phyloP scores from a whole-genome alignment of 345 rosid genomes.

The Firmiana major region DNA sequence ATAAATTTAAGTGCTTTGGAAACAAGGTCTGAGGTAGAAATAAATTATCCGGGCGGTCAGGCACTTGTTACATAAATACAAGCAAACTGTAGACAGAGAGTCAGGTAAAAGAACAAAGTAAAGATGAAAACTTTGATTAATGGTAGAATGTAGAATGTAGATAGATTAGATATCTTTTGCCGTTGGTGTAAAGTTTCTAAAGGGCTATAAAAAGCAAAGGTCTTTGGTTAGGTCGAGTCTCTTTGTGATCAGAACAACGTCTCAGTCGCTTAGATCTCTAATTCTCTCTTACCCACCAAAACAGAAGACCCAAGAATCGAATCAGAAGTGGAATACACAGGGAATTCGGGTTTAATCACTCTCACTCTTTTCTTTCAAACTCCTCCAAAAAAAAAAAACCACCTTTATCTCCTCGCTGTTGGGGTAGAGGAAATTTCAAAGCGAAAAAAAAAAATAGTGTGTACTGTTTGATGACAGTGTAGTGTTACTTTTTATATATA shows the following conservation, averaged over 20 bases:
- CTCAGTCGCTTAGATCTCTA: constrained; percentile 32
- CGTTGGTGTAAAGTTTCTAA: constrained; percentile 13
- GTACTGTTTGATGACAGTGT: not conserved
- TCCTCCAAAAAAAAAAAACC: not conserved
- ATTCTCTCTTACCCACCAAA: constrained; percentile 23
- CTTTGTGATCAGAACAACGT: constrained; percentile 35
- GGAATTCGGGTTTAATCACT: constrained; percentile 30
- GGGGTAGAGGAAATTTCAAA: constrained; percentile 15
- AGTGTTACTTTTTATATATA: not conserved
- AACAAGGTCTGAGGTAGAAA: constrained; percentile 4
- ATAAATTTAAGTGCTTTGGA: not conserved
- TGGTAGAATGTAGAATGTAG: not conserved
- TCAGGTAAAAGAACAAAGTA: not conserved
- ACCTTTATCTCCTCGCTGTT: not conserved
- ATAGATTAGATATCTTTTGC: not conserved
- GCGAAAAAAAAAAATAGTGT: not conserved
- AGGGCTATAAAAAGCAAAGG: constrained; percentile 28
- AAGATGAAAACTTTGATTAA: not conserved
- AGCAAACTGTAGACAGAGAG: not conserved
- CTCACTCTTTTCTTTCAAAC: constrained; percentile 20
- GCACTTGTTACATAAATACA: not conserved
- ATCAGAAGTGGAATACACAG: constrained; percentile 34
- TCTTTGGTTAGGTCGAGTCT: constrained; percentile 19
- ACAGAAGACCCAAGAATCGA: constrained; percentile 31
- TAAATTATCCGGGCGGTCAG: not conserved